Evolutionary conservation across 2,329 filamentous ascomycete genomes (phyloP).

Genomic region (Cladorrhinum sp.): DNA sequence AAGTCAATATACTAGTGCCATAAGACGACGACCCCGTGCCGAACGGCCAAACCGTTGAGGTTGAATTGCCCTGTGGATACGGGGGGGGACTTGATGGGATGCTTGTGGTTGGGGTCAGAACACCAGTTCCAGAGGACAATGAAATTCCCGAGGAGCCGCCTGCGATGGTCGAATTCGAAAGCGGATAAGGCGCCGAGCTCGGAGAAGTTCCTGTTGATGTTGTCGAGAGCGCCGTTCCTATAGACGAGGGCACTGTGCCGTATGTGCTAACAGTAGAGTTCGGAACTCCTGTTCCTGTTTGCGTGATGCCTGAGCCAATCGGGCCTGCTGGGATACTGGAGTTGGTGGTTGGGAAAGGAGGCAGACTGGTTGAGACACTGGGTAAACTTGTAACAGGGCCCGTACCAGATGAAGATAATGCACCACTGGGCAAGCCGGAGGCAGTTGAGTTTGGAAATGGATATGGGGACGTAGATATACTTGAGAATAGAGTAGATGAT

Average conservation of each 20-base stretch:
- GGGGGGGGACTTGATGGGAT: conserved; percentile 2
- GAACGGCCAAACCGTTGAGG: neutral
- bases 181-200: neutral
- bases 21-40: neutral
- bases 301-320: neutral
- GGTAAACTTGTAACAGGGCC: neutral
- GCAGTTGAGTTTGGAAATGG: conserved; percentile 9
- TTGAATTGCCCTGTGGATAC: conserved; percentile 3
- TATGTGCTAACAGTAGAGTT: neutral
- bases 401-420: neutral
- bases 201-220: neutral
- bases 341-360: conserved; percentile 1
- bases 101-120: neutral
- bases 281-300: neutral
- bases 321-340: neutral
- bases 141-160: conserved; percentile 3
- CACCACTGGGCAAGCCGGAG: neutral
- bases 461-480: conserved; percentile 6
- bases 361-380: neutral
- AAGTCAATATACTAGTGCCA: neutral
- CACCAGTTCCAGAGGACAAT: conserved; percentile 5
- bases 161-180: neutral
- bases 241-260: neutral
- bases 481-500: neutral
- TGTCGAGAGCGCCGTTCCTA: neutral